phyloP scores from a whole-genome alignment of 176 grass and related monocot genomes.

The Eragrostis curvula region DNA sequence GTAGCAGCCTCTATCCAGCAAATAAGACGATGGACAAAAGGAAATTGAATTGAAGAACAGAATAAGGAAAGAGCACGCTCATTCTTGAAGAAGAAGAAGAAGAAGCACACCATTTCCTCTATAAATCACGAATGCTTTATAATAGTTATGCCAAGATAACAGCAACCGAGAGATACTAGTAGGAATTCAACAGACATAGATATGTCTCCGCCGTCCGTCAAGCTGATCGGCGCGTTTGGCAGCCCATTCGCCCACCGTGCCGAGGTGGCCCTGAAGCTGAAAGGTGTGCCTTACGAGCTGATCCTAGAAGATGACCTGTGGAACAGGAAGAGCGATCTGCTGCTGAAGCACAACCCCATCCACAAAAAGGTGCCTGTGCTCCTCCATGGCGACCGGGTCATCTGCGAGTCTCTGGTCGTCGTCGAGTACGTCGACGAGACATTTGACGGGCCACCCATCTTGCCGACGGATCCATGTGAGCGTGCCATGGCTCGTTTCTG shows the following conservation, averaged over 20 bases:
- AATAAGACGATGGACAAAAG: no score
- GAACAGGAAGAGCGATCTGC: conserved; percentile 53
- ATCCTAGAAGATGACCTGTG: conserved; percentile 40
- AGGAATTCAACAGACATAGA: no score
- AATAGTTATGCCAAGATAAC: no score
- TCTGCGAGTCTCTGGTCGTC: conserved; percentile 50
- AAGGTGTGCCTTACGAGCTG: conserved; percentile 55
- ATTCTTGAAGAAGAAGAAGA: no score
- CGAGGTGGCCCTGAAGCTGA: conserved; percentile 48
- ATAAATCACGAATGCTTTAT: no score
- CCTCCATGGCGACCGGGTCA: conserved; percentile 32
- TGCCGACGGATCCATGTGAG: conserved; percentile 26
- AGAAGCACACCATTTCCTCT: no score
- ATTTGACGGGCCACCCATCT: conserved; percentile 19
- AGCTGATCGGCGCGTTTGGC: conserved; percentile 45
- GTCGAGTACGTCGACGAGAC: conserved; percentile 58
- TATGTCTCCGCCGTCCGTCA: conserved; percentile 24
- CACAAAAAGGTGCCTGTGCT: conserved; percentile 57
- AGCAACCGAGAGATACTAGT: no score
- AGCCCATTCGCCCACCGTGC: conserved; percentile 54
- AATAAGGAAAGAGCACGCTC: no score
- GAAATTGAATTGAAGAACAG: no score
- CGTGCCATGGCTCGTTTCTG: conserved; percentile 43
- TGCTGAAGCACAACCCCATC: conserved; percentile 50
- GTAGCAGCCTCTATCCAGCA: no score